Evolutionary conservation across 305 asterid species (phyloP).

Genomic region (Solanum aculeatissimum): DNA sequence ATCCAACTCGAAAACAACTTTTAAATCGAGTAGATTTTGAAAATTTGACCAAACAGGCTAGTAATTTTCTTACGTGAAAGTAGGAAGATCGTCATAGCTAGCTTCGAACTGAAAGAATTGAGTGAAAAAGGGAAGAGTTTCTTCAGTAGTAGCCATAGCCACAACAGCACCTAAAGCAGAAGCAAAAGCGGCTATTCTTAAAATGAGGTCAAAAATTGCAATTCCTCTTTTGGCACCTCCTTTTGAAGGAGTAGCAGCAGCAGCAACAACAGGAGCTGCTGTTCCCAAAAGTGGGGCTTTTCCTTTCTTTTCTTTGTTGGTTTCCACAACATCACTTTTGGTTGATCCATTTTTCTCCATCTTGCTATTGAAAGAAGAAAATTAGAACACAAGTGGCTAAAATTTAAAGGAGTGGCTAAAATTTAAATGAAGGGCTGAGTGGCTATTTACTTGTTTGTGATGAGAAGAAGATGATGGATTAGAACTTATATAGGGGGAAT

Average conservation of each 20-base stretch:
- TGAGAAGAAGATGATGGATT: background rate
- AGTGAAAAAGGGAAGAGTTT: constrained; percentile 79
- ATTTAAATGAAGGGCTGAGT: background rate
- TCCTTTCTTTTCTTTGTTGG: constrained; percentile 65
- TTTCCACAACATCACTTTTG: constrained; percentile 35
- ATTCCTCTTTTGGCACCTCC: constrained; percentile 41
- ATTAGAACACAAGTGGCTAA: background rate
- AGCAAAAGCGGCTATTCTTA: constrained; percentile 46
- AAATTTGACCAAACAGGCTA: background rate
- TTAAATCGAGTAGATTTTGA: background rate
- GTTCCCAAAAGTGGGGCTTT: constrained; percentile 56
- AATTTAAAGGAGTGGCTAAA: background rate
- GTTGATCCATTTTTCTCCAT: constrained; percentile 60
- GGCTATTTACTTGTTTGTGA: background rate
- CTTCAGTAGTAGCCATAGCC: constrained; percentile 62
- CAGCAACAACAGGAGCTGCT: background rate
- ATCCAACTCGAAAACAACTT: background rate
- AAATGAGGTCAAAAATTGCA: constrained; percentile 64
- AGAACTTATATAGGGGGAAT: constrained; percentile 2
- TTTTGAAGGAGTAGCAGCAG: constrained; percentile 6
- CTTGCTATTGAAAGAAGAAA: background rate
- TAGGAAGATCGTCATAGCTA: constrained; percentile 65
- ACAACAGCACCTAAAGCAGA: constrained; percentile 54
- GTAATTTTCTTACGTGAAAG: constrained; percentile 48
- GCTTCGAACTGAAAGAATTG: constrained; percentile 90